Evolutionary conservation across 2,329 filamentous ascomycete genomes (phyloP).

Genomic region (Pestalotiopsis sp.): DNA sequence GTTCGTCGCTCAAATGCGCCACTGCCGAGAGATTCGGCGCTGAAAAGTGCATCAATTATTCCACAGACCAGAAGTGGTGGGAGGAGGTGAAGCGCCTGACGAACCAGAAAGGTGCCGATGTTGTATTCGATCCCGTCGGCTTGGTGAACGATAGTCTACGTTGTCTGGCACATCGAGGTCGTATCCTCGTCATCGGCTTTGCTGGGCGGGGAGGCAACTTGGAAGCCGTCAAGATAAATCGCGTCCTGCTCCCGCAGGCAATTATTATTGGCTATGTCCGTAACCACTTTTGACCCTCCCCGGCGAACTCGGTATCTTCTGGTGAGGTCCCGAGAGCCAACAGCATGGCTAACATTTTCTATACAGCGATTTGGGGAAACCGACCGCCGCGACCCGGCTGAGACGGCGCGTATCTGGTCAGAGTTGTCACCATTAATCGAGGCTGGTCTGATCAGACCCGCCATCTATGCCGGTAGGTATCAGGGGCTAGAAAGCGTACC

Average conservation of each 20-base stretch:
- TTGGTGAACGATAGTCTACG: constrained; percentile 56
- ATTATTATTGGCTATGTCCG: constrained; percentile 56
- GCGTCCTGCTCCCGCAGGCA: constrained; percentile 54
- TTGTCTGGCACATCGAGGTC: constrained; percentile 55
- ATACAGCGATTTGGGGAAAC: constrained; percentile 58
- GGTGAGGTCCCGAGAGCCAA: not conserved
- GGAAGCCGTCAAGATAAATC: constrained; percentile 57
- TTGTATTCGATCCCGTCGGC: constrained; percentile 62
- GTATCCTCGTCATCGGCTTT: constrained; percentile 61
- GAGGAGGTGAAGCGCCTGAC: constrained; percentile 51
- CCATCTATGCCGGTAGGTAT: constrained; percentile 52
- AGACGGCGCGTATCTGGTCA: constrained; percentile 51
- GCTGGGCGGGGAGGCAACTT: constrained; percentile 49
- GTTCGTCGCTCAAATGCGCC: constrained; percentile 45
- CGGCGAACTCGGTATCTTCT: not conserved
- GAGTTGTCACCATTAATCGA: constrained; percentile 51
- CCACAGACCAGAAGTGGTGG: constrained; percentile 46
- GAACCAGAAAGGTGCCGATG: constrained; percentile 52
- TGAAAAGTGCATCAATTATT: constrained; percentile 43
- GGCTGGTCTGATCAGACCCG: constrained; percentile 49
- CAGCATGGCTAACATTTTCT: not conserved
- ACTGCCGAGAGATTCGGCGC: constrained; percentile 43
- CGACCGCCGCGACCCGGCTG: constrained; percentile 48
- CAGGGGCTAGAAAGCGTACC: constrained; percentile 51
- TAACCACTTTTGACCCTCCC: constrained; percentile 15